Evolutionary conservation across 306 rosid genomes (phyloP).

Genomic region (Vicia sativa): DNA sequence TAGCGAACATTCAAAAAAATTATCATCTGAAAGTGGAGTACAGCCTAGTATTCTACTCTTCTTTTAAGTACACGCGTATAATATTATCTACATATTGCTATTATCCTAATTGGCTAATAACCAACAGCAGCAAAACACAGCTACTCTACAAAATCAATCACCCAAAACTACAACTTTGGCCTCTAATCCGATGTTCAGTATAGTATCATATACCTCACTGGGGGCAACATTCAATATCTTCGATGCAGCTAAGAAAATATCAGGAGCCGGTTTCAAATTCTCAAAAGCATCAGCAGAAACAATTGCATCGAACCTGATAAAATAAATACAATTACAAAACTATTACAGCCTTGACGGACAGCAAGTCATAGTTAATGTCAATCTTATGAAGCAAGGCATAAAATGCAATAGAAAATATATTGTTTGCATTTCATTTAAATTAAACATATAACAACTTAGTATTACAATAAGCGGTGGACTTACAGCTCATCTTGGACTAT

Average conservation of each 20-base stretch:
- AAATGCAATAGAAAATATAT: conserved; percentile 13
- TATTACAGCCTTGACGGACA: conserved; percentile 15
- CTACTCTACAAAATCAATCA: conserved; percentile 30
- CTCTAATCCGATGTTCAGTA: conserved; percentile 34
- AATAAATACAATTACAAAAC: conserved; percentile 33
- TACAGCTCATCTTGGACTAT: conserved; percentile 33
- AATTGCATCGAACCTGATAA: conserved; percentile 88
- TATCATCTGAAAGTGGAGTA: conserved; percentile 5
- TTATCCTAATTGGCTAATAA: conserved; percentile 16
- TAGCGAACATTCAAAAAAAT: conserved; percentile 23
- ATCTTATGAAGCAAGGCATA: conserved; percentile 21
- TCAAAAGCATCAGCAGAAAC: conserved; percentile 98
- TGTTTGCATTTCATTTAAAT: conserved; percentile 21
- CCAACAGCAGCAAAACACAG: conserved; percentile 16
- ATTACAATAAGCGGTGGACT: not conserved
- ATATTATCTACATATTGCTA: conserved; percentile 17
- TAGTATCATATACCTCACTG: conserved; percentile 61
- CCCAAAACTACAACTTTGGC: conserved; percentile 5
- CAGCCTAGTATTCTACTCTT: conserved; percentile 16
- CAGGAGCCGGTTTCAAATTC: conserved; percentile 97
- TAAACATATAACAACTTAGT: conserved; percentile 19
- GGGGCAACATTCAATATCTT: conserved; percentile 70
- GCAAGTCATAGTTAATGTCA: conserved; percentile 22
- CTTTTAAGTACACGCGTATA: conserved; percentile 25
- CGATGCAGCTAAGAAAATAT: conserved; percentile 91